Evolutionary conservation across 2,329 filamentous ascomycete genomes (phyloP).

Genomic region (Exophiala spinifera): DNA sequence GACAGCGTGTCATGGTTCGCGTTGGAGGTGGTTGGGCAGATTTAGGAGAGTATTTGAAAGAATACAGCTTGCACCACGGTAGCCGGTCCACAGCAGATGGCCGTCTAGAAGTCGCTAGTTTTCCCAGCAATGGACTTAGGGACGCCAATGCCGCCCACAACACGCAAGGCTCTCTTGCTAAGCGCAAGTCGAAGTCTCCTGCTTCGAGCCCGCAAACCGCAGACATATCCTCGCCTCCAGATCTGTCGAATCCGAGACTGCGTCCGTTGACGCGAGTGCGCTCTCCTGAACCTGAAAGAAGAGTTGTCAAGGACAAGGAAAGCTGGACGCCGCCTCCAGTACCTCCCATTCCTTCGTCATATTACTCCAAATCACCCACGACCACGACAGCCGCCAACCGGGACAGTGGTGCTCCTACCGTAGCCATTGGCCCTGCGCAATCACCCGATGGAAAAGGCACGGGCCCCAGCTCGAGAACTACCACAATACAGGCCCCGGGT

Average conservation of each 20-base stretch:
- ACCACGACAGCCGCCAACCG: constrained; percentile 9
- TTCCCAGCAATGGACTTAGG: constrained; percentile 33
- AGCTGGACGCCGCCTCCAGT: constrained; percentile 24
- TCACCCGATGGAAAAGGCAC: too few species aligned
- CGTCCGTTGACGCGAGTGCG: constrained; percentile 3
- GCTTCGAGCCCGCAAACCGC: constrained; percentile 14
- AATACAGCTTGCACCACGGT: constrained; percentile 86
- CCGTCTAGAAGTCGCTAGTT: constrained; percentile 55
- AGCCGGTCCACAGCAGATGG: constrained; percentile 59
- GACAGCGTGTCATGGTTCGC: constrained; percentile 94
- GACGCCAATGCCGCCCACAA: constrained; percentile 2
- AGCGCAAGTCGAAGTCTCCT: constrained; percentile 4
- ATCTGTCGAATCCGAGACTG: constrained; percentile 10
- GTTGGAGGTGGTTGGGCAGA: constrained; percentile 99
- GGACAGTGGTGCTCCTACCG: constrained; percentile 1
- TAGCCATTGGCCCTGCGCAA: constrained; percentile 1
- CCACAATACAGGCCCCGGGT: constrained; percentile 8
- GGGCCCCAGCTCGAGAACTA: neutral
- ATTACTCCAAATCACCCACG: constrained; percentile 11
- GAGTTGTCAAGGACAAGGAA: neutral
- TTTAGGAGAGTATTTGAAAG: constrained; percentile 86
- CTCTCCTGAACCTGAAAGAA: constrained; percentile 12
- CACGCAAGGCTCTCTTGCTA: neutral
- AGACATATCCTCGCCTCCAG: neutral
- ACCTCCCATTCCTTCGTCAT: constrained; percentile 23